phyloP scores from a whole-genome alignment of 1,284 basidiomycete genomes.

The Paramarasmius palmivorus region DNA sequence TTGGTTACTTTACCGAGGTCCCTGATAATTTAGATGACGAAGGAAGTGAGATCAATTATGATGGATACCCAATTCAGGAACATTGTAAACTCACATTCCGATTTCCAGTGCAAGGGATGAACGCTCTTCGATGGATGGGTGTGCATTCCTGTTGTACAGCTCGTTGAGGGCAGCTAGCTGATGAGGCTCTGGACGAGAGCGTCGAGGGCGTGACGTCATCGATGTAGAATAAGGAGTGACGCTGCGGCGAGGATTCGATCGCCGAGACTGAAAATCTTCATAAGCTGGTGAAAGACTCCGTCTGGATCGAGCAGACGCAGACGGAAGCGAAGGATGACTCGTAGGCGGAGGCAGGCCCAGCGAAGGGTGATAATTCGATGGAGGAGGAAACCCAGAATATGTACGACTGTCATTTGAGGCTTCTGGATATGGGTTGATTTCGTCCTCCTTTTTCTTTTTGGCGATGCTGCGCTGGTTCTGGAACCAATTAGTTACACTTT shows the following conservation, averaged over 20 bases:
- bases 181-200: constrained; percentile 75
- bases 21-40: constrained; percentile 41
- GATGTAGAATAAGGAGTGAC: constrained; percentile 46
- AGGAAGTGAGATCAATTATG: constrained; percentile 14
- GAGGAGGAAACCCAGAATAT: constrained; percentile 47
- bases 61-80: neutral
- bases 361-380: constrained; percentile 15
- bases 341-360: constrained; percentile 31
- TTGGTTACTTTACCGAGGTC: constrained; percentile 82
- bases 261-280: constrained; percentile 35
- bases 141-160: constrained; percentile 64
- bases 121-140: constrained; percentile 78
- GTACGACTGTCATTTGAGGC: constrained; percentile 37
- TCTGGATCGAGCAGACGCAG: constrained; percentile 19
- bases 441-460: constrained; percentile 64
- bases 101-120: constrained; percentile 68
- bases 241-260: constrained; percentile 40
- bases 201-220: constrained; percentile 46
- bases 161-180: constrained; percentile 74
- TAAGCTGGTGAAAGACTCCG: constrained; percentile 32
- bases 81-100: constrained; percentile 56
- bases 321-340: constrained; percentile 33
- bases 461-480: constrained; percentile 78
- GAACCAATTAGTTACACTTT: constrained; percentile 82
- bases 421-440: constrained; percentile 28